phyloP scores from a whole-genome alignment of 2,329 filamentous ascomycete genomes.

The Colletotrichum agaves region DNA sequence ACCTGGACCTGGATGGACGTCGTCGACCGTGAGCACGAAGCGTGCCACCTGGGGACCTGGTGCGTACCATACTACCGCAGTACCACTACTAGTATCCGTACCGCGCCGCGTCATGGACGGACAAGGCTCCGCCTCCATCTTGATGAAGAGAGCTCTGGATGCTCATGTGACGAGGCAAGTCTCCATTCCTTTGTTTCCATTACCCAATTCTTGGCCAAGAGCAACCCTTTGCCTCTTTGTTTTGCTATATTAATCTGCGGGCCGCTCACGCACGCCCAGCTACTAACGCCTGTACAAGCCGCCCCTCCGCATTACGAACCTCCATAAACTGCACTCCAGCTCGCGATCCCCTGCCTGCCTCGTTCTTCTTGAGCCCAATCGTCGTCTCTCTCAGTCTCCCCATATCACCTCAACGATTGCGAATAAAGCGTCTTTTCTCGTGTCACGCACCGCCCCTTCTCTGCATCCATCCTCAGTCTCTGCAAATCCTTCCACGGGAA shows the following conservation, averaged over 20 bases:
- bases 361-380: slow-evolving; percentile 1
- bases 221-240: slow-evolving; percentile 35
- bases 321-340: slow-evolving; percentile 18
- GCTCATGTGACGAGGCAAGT: slow-evolving; percentile 51
- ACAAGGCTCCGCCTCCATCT: slow-evolving; percentile 36
- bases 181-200: slow-evolving; percentile 58
- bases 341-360: slow-evolving; percentile 26
- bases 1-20: slow-evolving; percentile 11
- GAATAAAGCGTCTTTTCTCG: slow-evolving; percentile 37
- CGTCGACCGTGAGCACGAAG: slow-evolving; percentile 28
- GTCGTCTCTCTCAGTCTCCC: background rate
- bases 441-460: slow-evolving; percentile 42
- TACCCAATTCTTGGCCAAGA: slow-evolving; percentile 55
- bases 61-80: slow-evolving; percentile 19
- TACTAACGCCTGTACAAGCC: slow-evolving; percentile 22
- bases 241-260: slow-evolving; percentile 39
- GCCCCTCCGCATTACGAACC: slow-evolving; percentile 17
- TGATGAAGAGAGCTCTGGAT: slow-evolving; percentile 36
- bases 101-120: slow-evolving; percentile 28
- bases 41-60: slow-evolving; percentile 30
- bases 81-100: background rate
- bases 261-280: slow-evolving; percentile 31
- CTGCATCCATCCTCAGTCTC: slow-evolving; percentile 13
- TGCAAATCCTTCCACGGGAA: background rate
- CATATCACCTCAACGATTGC: slow-evolving; percentile 38